Evolutionary conservation across 768 basidiomycete species (phyloP).

Genomic region (Amanita fuliginea): DNA sequence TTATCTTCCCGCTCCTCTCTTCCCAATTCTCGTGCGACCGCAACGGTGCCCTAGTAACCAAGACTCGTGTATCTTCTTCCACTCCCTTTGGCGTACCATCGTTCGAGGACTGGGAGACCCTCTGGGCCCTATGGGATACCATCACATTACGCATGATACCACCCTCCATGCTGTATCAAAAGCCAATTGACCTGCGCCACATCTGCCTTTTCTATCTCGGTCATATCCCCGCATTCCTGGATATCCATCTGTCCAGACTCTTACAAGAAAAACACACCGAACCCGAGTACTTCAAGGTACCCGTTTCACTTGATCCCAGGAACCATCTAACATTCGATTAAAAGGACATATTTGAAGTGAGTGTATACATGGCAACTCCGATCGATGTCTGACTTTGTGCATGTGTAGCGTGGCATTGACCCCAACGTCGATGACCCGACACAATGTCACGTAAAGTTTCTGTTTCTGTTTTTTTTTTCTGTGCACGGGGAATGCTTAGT

Average conservation of each 20-base stretch:
- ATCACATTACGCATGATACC: conserved; percentile 83
- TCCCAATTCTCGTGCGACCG: conserved; percentile 21
- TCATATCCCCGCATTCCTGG: conserved; percentile 87
- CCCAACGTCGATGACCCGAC: conserved; percentile 88
- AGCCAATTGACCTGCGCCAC: conserved; percentile 89
- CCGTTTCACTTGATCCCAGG: conserved; percentile 1
- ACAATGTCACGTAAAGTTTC: conserved; percentile 61
- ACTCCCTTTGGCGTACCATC: conserved; percentile 61
- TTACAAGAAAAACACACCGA: conserved; percentile 73
- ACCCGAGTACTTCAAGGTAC: conserved; percentile 69
- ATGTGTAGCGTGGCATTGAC: conserved; percentile 78
- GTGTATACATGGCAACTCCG: neutral
- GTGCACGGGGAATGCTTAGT: neutral
- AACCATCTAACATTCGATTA: neutral
- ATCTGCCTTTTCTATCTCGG: conserved; percentile 97
- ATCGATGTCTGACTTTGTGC: neutral
- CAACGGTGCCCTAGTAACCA: conserved; percentile 12
- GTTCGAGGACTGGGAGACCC: conserved; percentile 63
- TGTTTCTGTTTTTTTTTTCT: too few species aligned
- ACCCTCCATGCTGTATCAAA: conserved; percentile 71
- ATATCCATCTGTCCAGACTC: conserved; percentile 76
- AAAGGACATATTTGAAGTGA: conserved; percentile 70
- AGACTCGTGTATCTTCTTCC: conserved; percentile 10
- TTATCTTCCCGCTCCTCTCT: conserved; percentile 58
- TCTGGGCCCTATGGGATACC: conserved; percentile 89